Conservation (phyloP, 495 filamentous ascomycete species). For the Venustampulla echinocandica region DNA sequence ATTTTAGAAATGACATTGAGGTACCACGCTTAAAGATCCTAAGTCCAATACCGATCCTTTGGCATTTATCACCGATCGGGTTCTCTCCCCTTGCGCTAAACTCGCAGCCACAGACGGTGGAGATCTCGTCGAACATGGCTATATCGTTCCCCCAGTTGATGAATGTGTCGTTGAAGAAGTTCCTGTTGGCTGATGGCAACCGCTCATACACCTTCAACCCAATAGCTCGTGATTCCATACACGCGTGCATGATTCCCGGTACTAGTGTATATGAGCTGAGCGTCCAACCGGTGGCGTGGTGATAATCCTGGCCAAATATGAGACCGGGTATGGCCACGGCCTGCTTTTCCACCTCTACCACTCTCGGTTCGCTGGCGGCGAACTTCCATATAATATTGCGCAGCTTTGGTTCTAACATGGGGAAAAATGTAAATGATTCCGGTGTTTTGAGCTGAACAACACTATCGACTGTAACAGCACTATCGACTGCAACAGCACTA, state of each 20-base stretch:
- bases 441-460: background rate
- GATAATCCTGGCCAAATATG: background rate
- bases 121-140: background rate
- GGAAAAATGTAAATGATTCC: background rate
- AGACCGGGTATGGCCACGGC: too few relatives aligned
- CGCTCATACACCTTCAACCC: background rate
- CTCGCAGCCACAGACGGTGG: too few relatives aligned
- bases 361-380: background rate
- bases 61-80: too few relatives aligned
- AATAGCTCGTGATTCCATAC: background rate
- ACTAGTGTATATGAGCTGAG: background rate
- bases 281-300: background rate
- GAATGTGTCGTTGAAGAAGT: background rate
- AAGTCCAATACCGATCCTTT: too few relatives aligned
- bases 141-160: background rate
- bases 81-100: too few relatives aligned
- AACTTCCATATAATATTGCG: background rate
- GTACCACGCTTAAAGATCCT: too few relatives aligned
- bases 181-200: background rate
- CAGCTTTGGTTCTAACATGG: background rate
- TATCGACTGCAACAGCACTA: too few relatives aligned
- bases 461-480: too few relatives aligned
- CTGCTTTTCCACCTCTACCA: background rate
- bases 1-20: too few relatives aligned
- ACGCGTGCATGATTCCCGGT: background rate